Percentiles rank a stretch among this genome's conserved stretches.
Evolutionary conservation across 768 basidiomycete species (phyloP).

Genomic region (Rhizopogon sp.): DNA sequence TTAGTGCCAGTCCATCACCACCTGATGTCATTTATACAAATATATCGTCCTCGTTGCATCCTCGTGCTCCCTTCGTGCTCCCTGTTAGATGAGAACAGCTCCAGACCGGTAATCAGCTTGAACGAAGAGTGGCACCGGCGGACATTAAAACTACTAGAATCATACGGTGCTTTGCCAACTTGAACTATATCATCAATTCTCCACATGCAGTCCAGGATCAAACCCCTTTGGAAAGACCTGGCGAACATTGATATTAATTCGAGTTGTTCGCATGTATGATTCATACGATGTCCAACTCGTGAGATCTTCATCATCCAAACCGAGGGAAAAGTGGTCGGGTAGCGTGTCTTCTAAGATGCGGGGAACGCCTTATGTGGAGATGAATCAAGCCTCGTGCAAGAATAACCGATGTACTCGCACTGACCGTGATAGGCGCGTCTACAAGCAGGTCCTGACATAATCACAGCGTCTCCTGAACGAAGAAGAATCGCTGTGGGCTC

Average conservation of each 20-base stretch:
- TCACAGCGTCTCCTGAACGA: slow-evolving; percentile 84
- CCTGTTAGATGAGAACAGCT: not conserved
- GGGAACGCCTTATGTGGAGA: slow-evolving; percentile 59
- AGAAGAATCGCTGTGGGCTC: slow-evolving; percentile 80
- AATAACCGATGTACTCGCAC: slow-evolving; percentile 12
- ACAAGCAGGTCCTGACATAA: slow-evolving; percentile 88
- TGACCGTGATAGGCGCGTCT: slow-evolving; percentile 91
- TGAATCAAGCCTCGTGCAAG: not conserved
- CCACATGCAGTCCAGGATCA: slow-evolving; percentile 20
- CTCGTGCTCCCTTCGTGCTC: slow-evolving; percentile 9
- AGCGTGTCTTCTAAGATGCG: slow-evolving; percentile 80
- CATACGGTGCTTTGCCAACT: not conserved
- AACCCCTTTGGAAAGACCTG: slow-evolving; percentile 83
- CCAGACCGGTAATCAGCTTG: not conserved
- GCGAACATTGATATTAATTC: slow-evolving; percentile 91
- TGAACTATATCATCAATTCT: not conserved
- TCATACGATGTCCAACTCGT: slow-evolving; percentile 58
- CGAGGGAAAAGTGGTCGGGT: slow-evolving; percentile 50
- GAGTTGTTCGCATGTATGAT: slow-evolving; percentile 57
- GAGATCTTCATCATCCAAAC: slow-evolving; percentile 13
- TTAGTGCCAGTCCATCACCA: not conserved
- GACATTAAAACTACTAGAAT: not conserved
- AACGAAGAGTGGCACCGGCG: not conserved
- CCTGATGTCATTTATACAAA: not conserved
- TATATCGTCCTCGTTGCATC: not conserved